Evolutionary conservation across 345 rosid species (phyloP).

Genomic region (Luvunga scandens): DNA sequence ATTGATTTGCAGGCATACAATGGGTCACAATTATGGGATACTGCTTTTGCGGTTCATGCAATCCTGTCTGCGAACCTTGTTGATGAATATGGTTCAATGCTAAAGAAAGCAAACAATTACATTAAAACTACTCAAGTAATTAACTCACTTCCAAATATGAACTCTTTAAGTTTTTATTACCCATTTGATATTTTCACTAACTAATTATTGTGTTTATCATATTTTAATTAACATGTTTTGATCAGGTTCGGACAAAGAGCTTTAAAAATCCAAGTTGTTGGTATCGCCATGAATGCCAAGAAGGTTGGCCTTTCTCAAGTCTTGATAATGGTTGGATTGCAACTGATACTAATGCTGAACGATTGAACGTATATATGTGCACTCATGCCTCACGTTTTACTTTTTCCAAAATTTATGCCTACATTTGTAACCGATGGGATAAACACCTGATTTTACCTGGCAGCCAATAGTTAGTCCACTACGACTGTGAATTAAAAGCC

Average conservation of each 20-base stretch:
- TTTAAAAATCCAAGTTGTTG: conserved; percentile 29
- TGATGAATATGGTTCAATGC: conserved; percentile 44
- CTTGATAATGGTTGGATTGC: not conserved
- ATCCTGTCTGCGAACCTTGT: conserved; percentile 44
- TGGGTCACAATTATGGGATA: conserved; percentile 79
- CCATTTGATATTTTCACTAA: not conserved
- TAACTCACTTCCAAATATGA: not conserved
- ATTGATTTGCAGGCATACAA: conserved; percentile 47
- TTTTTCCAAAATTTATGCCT: not conserved
- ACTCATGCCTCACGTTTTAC: not conserved
- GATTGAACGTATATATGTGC: not conserved
- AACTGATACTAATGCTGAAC: not conserved
- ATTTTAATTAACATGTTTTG: not conserved
- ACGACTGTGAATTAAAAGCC: too few species aligned
- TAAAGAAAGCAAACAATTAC: conserved; percentile 58
- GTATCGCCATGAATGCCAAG: conserved; percentile 53
- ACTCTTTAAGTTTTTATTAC: too few species aligned
- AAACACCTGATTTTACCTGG: not conserved
- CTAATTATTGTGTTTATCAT: not conserved
- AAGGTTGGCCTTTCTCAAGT: conserved; percentile 80
- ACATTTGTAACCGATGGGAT: not conserved
- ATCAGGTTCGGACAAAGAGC: conserved; percentile 37
- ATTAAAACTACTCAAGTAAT: conserved; percentile 54
- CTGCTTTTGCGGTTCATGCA: conserved; percentile 58
- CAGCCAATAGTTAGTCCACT: too few species aligned